Conservation (phyloP, 768 basidiomycete genomes). For the Suillus subaureus region DNA sequence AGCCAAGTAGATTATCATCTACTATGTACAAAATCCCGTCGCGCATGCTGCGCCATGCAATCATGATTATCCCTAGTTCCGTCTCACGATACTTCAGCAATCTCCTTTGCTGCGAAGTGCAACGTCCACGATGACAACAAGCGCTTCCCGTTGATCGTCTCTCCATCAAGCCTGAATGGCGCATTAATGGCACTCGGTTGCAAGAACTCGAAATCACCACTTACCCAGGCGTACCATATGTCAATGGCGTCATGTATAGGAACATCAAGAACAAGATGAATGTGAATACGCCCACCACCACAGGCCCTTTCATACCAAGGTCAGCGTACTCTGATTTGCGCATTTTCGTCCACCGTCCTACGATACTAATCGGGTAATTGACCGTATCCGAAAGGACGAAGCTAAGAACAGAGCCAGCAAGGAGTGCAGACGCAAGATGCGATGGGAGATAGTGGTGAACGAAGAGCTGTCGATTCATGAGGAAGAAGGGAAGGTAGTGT, state of each 20-base stretch:
- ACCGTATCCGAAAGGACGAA: conserved; percentile 89
- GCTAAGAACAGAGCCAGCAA: conserved; percentile 90
- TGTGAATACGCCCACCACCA: conserved; percentile 58
- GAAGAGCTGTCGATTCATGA: conserved; percentile 96
- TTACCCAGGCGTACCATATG: conserved; percentile 96
- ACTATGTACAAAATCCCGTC: neutral
- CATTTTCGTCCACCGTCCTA: conserved; percentile 66
- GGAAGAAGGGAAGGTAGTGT: conserved; percentile 97
- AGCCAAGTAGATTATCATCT: conserved; percentile 2
- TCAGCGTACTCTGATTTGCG: conserved; percentile 63
- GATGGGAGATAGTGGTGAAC: conserved; percentile 98
- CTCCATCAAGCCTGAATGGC: conserved; percentile 70
- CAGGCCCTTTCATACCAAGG: conserved; percentile 75
- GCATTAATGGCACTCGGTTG: conserved; percentile 19
- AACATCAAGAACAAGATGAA: conserved; percentile 66
- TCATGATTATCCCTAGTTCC: neutral
- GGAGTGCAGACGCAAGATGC: conserved; percentile 88
- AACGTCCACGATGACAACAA: conserved; percentile 91
- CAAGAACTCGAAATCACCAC: conserved; percentile 30
- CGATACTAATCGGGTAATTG: conserved; percentile 85
- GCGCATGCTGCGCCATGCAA: neutral
- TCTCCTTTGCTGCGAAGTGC: conserved; percentile 82
- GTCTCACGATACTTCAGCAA: conserved; percentile 37
- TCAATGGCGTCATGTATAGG: conserved; percentile 82
- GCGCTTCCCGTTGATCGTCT: conserved; percentile 81